These are phyloP conservation scores for Lachnellula hyalina DNA, from an alignment of 2,329 filamentous ascomycete species.

Conservation along the genomic window DNA sequence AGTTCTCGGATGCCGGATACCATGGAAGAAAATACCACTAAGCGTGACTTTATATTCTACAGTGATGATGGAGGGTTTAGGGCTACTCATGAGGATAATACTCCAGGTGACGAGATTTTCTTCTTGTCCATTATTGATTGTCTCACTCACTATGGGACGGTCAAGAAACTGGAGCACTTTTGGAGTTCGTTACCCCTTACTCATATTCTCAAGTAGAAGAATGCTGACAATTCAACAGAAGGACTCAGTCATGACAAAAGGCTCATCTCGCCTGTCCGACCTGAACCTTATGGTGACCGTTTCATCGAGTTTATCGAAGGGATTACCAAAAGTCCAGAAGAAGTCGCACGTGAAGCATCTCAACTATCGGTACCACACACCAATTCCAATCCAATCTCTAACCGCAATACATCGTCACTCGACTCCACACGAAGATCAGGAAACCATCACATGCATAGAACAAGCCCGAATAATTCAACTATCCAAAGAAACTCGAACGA, in stretches of 20 bases:
- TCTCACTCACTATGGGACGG: slow-evolving; percentile 87
- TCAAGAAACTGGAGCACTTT: slow-evolving; percentile 95
- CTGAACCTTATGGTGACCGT: slow-evolving; percentile 84
- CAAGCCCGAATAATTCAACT: slow-evolving; percentile 19
- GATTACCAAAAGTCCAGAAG: slow-evolving; percentile 85
- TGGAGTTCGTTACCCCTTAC: slow-evolving; percentile 50
- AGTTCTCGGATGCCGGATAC: slow-evolving; percentile 86
- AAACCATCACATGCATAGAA: slow-evolving; percentile 19
- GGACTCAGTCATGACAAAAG: slow-evolving; percentile 76
- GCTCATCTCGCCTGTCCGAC: slow-evolving; percentile 89
- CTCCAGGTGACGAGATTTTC: slow-evolving; percentile 85
- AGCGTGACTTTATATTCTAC: slow-evolving; percentile 76
- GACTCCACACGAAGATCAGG: slow-evolving; percentile 21
- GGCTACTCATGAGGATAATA: slow-evolving; percentile 86
- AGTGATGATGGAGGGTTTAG: slow-evolving; percentile 88
- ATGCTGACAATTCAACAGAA: slow-evolving; percentile 39
- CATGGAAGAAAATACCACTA: slow-evolving; percentile 67
- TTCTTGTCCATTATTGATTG: slow-evolving; percentile 99
- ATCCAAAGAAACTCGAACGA: slow-evolving; percentile 27
- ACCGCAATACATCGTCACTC: slow-evolving; percentile 18
- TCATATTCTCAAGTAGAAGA: background rate
- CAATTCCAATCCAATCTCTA: slow-evolving; percentile 20
- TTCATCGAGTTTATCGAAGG: slow-evolving; percentile 90
- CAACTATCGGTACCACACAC: slow-evolving; percentile 20
- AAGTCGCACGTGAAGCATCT: slow-evolving; percentile 60